Conservation (phyloP, 192 early-diverging fungal genomes). For the Thamnidium elegans region DNA sequence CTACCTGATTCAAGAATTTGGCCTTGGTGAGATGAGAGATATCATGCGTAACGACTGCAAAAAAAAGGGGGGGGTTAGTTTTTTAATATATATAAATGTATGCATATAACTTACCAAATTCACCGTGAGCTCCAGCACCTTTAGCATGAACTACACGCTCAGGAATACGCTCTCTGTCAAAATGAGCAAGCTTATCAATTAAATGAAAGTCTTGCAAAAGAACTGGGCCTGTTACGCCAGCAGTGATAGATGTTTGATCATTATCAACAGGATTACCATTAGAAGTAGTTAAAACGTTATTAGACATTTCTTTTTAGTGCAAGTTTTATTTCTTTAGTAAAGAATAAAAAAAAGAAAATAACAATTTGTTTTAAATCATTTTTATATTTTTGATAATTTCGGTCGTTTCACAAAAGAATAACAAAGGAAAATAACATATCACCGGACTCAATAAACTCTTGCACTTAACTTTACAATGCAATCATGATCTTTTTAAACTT, state of each 20-base stretch:
- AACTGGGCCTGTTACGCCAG: conserved; percentile 64
- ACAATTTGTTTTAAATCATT: no score
- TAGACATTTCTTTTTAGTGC: conserved; percentile 23
- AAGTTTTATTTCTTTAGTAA: conserved; percentile 2
- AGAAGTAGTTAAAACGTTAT: conserved; percentile 36
- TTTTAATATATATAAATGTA: neutral
- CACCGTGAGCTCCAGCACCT: conserved; percentile 80
- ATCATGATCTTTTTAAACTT: no score
- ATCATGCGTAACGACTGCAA: conserved; percentile 66
- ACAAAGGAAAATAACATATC: no score
- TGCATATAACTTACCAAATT: conserved; percentile 47
- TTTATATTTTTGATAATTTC: no score
- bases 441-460: no score
- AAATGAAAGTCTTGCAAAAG: conserved; percentile 73
- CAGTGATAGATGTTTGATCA: conserved; percentile 71
- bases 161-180: conserved; percentile 83
- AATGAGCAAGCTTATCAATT: conserved; percentile 79
- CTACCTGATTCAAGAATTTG: conserved; percentile 65
- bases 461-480: no score
- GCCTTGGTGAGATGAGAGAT: conserved; percentile 67
- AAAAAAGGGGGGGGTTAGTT: neutral
- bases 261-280: conserved; percentile 71
- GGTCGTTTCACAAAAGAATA: no score
- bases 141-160: conserved; percentile 87
- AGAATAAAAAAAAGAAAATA: neutral